These are phyloP conservation scores for Wickerhamia fluorescens DNA, from an alignment of 805 yeast genomes.

Conservation along the genomic window DNA sequence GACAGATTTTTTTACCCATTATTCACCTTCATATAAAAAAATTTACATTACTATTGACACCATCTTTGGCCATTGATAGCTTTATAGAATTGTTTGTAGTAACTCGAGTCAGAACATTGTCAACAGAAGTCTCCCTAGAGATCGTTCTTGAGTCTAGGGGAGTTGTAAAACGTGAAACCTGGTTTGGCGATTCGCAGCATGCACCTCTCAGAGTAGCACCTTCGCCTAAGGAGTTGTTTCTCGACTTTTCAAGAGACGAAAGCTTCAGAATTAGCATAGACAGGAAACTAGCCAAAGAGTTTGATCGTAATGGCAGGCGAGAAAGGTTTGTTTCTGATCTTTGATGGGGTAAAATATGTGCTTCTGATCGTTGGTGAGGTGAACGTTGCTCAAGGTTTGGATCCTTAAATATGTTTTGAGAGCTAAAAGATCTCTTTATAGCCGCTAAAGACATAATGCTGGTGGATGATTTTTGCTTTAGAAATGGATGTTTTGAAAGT, in stretches of 20 bases:
- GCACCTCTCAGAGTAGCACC: constrained; percentile 18
- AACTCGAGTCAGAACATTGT: no score
- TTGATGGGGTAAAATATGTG: no score
- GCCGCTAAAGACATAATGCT: constrained; percentile 3
- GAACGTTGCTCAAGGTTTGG: no score
- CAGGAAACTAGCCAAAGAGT: constrained; percentile 4
- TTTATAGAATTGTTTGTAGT: no score
- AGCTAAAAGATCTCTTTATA: constrained; percentile 3
- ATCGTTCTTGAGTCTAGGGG: constrained; percentile 10
- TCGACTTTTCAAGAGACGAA: constrained; percentile 9
- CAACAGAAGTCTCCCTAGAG: constrained; percentile 6
- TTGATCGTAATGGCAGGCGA: constrained; percentile 1
- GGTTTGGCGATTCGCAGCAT: constrained; percentile 19
- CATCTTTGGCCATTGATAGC: no score
- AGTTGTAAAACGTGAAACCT: constrained; percentile 18
- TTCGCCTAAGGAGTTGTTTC: constrained; percentile 7
- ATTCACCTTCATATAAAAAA: constrained; percentile 1
- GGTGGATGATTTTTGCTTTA: constrained; percentile 1
- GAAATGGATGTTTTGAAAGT: constrained; percentile 40
- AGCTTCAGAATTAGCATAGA: constrained; percentile 8
- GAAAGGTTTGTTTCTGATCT: no score
- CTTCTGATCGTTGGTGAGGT: no score
- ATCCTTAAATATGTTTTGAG: no score
- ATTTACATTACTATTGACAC: no score
- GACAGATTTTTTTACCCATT: no score